Percentiles rank a stretch among this genome's conserved stretches.
phyloP scores from a whole-genome alignment of 306 rosid species.

The Glycine soja region DNA sequence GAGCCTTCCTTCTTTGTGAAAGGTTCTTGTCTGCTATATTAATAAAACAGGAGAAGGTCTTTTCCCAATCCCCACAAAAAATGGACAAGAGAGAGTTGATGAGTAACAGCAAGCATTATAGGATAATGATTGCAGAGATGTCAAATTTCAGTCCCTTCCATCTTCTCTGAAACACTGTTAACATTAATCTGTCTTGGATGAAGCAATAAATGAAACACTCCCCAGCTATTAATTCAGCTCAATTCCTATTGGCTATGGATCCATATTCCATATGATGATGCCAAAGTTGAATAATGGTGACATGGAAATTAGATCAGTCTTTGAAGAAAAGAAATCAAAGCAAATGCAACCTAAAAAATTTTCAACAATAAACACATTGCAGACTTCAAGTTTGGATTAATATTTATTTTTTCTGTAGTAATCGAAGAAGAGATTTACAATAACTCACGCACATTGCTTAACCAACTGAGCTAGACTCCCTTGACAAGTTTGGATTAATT shows the following conservation, averaged over 20 bases:
- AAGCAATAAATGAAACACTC: constrained; percentile 36
- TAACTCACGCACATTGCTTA: too few relatives aligned
- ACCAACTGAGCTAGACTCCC: too few relatives aligned
- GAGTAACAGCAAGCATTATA: constrained; percentile 14
- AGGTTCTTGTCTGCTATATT: constrained; percentile 24
- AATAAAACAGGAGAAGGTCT: neutral
- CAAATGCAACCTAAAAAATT: neutral
- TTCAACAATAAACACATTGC: neutral
- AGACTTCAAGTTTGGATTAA: neutral
- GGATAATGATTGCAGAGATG: constrained; percentile 20
- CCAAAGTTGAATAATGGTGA: constrained; percentile 9
- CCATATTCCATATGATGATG: constrained; percentile 1
- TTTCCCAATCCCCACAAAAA: neutral
- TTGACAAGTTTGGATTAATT: too few relatives aligned
- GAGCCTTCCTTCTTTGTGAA: neutral
- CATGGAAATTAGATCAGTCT: neutral
- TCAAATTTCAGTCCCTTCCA: neutral
- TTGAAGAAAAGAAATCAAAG: constrained; percentile 1
- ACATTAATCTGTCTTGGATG: constrained; percentile 15
- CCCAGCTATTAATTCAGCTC: neutral
- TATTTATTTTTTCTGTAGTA: neutral
- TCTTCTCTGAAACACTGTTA: neutral
- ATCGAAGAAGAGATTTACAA: too few relatives aligned
- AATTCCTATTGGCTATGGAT: constrained; percentile 24
- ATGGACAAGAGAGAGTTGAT: neutral